Evolutionary conservation across 768 basidiomycete species (phyloP).

Genomic region (Phanerodontia chrysosporium): DNA sequence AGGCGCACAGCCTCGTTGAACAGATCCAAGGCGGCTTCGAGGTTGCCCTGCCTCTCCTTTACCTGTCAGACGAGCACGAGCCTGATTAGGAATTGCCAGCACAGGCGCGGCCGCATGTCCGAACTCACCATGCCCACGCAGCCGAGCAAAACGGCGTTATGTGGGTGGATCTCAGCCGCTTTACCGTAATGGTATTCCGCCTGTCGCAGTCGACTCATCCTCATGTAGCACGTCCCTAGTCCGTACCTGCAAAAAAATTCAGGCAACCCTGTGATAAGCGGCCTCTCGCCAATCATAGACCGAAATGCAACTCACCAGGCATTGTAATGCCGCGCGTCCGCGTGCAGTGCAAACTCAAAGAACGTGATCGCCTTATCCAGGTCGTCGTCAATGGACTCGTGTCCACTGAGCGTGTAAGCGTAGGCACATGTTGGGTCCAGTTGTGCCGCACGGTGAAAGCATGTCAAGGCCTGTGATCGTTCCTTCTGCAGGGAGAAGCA

Average conservation of each 20-base stretch:
- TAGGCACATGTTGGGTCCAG: slow-evolving; percentile 90
- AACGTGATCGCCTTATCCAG: slow-evolving; percentile 86
- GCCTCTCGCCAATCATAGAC: slow-evolving; percentile 4
- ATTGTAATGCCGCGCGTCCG: slow-evolving; percentile 93
- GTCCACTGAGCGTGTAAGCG: slow-evolving; percentile 93
- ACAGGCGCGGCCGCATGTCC: slow-evolving; percentile 2
- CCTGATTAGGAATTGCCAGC: slow-evolving; percentile 13
- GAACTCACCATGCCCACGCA: slow-evolving; percentile 91
- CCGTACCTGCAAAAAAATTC: slow-evolving; percentile 72
- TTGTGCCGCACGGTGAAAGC: slow-evolving; percentile 88
- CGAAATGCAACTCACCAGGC: slow-evolving; percentile 72
- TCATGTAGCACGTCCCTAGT: slow-evolving; percentile 93
- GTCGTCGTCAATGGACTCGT: slow-evolving; percentile 96
- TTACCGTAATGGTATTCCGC: slow-evolving; percentile 97
- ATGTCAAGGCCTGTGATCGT: slow-evolving; percentile 86
- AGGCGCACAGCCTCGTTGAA: slow-evolving; percentile 80
- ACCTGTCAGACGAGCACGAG: slow-evolving; percentile 45
- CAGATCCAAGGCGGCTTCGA: slow-evolving; percentile 66
- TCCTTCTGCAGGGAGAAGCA: slow-evolving; percentile 94
- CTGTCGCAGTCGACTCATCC: slow-evolving; percentile 87
- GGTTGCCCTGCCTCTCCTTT: slow-evolving; percentile 80
- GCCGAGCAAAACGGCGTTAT: slow-evolving; percentile 92
- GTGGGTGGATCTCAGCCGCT: slow-evolving; percentile 88
- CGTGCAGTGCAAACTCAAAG: slow-evolving; percentile 88
- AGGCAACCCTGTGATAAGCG: slow-evolving; percentile 9